Percentiles rank a stretch among this genome's conserved stretches.
phyloP scores from a whole-genome alignment of 305 asterid genomes.

The Fraxinus sp. region DNA sequence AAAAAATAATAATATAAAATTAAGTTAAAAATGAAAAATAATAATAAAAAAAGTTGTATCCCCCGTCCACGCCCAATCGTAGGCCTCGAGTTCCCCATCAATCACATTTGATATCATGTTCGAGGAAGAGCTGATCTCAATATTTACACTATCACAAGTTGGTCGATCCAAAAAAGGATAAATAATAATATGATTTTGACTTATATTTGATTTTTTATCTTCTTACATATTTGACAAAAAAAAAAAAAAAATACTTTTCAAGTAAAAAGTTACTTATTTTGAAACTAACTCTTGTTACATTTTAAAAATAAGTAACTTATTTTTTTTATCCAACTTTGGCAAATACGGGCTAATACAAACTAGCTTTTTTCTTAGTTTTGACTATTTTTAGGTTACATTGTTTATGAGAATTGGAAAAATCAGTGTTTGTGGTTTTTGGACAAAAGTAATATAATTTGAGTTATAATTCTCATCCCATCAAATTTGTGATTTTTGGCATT shows the following conservation, averaged over 20 bases:
- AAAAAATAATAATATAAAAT: too few species aligned
- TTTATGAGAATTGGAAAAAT: too few species aligned
- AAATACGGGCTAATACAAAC: too few species aligned
- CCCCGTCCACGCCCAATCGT: not conserved
- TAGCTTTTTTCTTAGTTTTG: too few species aligned
- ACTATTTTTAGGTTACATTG: too few species aligned
- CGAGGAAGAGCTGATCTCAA: not conserved
- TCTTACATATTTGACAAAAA: not conserved
- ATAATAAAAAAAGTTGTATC: not conserved
- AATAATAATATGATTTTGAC: not conserved
- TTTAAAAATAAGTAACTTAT: not conserved
- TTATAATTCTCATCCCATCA: too few species aligned
- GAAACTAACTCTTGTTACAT: too few species aligned
- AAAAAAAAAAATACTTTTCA: too few species aligned
- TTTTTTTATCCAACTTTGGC: not conserved
- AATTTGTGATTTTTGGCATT: too few species aligned
- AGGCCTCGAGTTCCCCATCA: not conserved
- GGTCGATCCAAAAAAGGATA: not conserved
- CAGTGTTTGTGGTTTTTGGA: too few species aligned
- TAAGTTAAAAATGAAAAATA: not conserved
- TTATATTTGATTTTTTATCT: not conserved
- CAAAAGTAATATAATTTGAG: too few species aligned
- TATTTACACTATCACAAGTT: not conserved
- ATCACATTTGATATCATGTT: not conserved
- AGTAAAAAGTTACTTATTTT: too few species aligned